These are phyloP conservation scores for Phialophora chinensis DNA, from an alignment of 2,329 filamentous ascomycete species.

Conservation along the genomic window DNA sequence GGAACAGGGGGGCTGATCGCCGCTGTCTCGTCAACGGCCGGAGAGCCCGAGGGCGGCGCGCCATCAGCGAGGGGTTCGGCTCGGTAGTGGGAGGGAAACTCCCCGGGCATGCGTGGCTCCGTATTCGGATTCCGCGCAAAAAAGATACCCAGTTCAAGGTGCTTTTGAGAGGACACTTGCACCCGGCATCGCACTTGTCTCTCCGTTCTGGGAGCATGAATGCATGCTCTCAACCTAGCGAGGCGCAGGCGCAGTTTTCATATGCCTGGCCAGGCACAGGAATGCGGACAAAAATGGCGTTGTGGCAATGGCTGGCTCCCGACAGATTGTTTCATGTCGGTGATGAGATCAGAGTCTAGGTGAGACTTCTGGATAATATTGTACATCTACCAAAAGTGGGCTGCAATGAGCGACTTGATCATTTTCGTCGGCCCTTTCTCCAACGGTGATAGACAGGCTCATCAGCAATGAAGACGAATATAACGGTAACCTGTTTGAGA, in stretches of 20 bases:
- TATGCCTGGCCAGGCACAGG: slow-evolving; percentile 3
- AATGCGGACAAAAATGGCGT: slow-evolving; percentile 27
- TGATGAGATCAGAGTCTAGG: slow-evolving; percentile 11
- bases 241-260: neutral
- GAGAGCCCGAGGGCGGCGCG: neutral
- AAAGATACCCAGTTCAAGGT: slow-evolving; percentile 29
- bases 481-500: neutral
- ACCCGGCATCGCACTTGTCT: slow-evolving; percentile 11
- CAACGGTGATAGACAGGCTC: slow-evolving; percentile 25
- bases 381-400: slow-evolving; percentile 34
- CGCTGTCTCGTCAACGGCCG: neutral
- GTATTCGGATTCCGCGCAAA: slow-evolving; percentile 10
- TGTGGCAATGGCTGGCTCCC: slow-evolving; percentile 4
- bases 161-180: slow-evolving; percentile 10
- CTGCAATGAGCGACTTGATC: slow-evolving; percentile 17
- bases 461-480: slow-evolving; percentile 29
- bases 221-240: slow-evolving; percentile 15
- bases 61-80: slow-evolving; percentile 7
- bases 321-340: slow-evolving; percentile 3
- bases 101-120: slow-evolving; percentile 4
- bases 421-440: slow-evolving; percentile 19
- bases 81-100: neutral
- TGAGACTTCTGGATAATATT: slow-evolving; percentile 31
- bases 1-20: neutral
- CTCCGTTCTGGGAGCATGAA: slow-evolving; percentile 14